Base-by-base conservation (phyloP, 2,329 filamentous ascomycete species). In the Apiospora rasikravindrae region DNA sequence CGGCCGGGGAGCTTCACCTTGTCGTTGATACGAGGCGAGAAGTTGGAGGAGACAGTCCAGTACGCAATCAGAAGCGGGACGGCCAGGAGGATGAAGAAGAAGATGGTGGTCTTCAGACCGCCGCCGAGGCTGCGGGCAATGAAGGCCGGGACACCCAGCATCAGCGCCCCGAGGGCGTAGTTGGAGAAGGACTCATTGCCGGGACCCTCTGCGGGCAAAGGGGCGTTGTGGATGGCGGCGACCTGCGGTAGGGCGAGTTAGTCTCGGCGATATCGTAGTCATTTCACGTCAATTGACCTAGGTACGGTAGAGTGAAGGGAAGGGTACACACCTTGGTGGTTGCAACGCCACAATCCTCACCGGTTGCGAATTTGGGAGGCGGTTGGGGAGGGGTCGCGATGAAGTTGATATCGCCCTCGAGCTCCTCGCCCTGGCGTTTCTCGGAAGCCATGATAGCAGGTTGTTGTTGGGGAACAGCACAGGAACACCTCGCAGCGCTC, bases 131-230 rank as follows among this genome's bases (percentile, higher is more conserved):
- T 94, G 85, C 93, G 94, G 76, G 93, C 89, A 72, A 96, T 80
- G 84, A 93, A 98, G 82, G 87, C 90, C 44, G 95, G 95, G 45
- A 96, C 87, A 70, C 89, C 82, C 73, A 90, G 81, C 74, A 97
- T 83, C 75, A 95, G 82, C 77, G 88, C 86, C 82, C 93, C 86
- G 77, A 98, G 90, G 79, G 92, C 83, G 77, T 87, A 85, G 85
- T 96, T 97, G 85, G 92, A 94, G 90, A 98, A 98, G 82, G 87
- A 91, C 77, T 96, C 94, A 83, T 88, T 91, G 75, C 94, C 93
- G 69, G 94, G 85, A 69, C 90, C 94, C 82, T 98, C 95, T 76
- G 94, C 95, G 42, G 95, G 95, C 47, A 98, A 89, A 75, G 95
- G 94, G 68, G 92, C 93, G 89, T 98, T 98, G 82, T 96, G 93